Percentiles rank a stretch among this genome's conserved stretches.
phyloP scores from a whole-genome alignment of 257 asterid genomes.

The Ophiorrhiza pumila region DNA sequence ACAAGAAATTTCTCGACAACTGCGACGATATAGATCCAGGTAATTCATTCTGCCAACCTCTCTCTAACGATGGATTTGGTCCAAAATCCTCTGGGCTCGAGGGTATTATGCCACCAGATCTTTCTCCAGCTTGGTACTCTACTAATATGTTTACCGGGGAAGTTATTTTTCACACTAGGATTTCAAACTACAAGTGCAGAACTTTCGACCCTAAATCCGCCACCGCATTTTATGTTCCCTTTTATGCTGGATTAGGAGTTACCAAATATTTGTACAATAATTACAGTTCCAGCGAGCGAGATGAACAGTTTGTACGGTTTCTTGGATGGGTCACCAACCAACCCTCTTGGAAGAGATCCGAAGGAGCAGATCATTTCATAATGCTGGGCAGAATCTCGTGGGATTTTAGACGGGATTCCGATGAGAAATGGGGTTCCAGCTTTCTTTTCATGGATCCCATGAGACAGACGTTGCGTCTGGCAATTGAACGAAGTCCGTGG shows the following conservation, averaged over 20 bases:
- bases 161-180: conserved; percentile 53
- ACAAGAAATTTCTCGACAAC: conserved; percentile 39
- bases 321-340: conserved; percentile 58
- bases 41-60: conserved; percentile 68
- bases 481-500: conserved; percentile 66
- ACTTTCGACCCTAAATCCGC: conserved; percentile 60
- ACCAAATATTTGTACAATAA: conserved; percentile 58
- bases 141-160: conserved; percentile 62
- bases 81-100: conserved; percentile 32
- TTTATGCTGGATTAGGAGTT: conserved; percentile 74
- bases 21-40: conserved; percentile 63
- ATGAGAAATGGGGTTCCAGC: conserved; percentile 65
- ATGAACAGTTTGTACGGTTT: conserved; percentile 46
- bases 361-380: conserved; percentile 81
- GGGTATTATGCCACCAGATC: conserved; percentile 41
- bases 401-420: conserved; percentile 79
- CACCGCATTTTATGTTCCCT: conserved; percentile 73
- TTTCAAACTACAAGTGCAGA: conserved; percentile 55
- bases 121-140: conserved; percentile 59
- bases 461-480: conserved; percentile 52
- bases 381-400: conserved; percentile 69
- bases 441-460: conserved; percentile 64
- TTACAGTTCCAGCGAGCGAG: conserved; percentile 43
- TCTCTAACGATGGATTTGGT: conserved; percentile 68
- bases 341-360: conserved; percentile 44